Evolutionary conservation across 2,329 filamentous ascomycete species (phyloP), one percentile per base, ranked within the genome.

Genomic region (Knufia petricola): DNA sequence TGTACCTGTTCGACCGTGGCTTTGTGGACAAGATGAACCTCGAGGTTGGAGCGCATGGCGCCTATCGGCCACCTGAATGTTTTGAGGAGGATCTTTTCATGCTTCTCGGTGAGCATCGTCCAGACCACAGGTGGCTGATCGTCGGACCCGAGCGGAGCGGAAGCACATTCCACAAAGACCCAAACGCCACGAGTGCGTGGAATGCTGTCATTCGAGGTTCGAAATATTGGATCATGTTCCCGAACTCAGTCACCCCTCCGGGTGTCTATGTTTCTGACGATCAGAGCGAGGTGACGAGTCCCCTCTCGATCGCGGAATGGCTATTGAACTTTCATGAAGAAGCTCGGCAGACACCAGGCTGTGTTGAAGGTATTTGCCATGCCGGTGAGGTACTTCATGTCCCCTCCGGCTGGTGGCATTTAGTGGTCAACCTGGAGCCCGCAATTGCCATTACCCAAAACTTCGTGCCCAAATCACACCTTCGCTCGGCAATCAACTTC

Each of bases 191-290:
- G 15, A 71, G 81, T 59, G 90, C 92, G 0, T 96, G 90, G 92
- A 96, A 96, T 63, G 90, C 89, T 1, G 87, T 95, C 12, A 72
- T 96, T 23, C 80, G 84, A 51, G 92, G 90, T 3, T 79, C 83
- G 28, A 96, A 96, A 63, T 96, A 96, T 72, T 96, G 92, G 90
- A 90, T 96, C 64, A 94, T 96, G 87, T 96, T 96, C 61, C 88
- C 87, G 0, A 84, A 85, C 0, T 64, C 71, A 1, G 68, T 68
- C 15, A 63, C 75, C 4, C 77, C 81, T 0, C 90, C 90, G 0
- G 90, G 90, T 2, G 89, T 96, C 31, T 94, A 84, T 59, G 86
- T 95, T 36, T 94, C 86, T 3, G 75, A 81, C 32, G 92, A 96
- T 62, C 84, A 87, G 62, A 89, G 86, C 61, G 90, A 96, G 66